Evolutionary conservation across 2,329 filamentous ascomycete species (phyloP).

Genomic region (Dryadomyces quercivorus): DNA sequence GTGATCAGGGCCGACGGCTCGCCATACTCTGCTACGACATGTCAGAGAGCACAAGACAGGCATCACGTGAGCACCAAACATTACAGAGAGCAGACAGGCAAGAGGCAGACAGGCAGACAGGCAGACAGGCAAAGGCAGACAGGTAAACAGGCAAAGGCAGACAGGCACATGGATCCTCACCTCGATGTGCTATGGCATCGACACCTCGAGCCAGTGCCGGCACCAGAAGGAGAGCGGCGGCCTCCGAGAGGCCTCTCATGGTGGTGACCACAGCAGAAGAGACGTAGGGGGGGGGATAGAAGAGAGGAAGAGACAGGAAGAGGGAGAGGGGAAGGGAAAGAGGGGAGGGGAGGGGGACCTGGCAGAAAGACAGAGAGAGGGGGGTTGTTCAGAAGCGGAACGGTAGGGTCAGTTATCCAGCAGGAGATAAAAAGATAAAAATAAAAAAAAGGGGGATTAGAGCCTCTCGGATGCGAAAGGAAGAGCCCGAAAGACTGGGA

Average conservation of each 20-base stretch:
- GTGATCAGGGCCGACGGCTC: slow-evolving; percentile 15
- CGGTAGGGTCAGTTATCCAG: neutral
- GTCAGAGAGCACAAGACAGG: neutral
- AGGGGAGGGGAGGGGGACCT: neutral
- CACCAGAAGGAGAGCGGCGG: slow-evolving; percentile 22
- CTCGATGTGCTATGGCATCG: slow-evolving; percentile 8
- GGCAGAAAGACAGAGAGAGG: no score
- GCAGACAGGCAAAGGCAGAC: neutral
- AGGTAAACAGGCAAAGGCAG: neutral
- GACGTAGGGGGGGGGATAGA: neutral
- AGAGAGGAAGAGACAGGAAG: neutral
- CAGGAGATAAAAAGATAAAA: neutral
- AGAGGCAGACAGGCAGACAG: neutral
- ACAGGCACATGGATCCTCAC: slow-evolving; percentile 6
- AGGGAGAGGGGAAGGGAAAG: neutral
- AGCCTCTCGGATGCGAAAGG: no score
- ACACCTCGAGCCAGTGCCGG: slow-evolving; percentile 21
- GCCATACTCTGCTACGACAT: slow-evolving; percentile 1
- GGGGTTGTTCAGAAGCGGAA: neutral
- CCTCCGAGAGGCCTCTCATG: slow-evolving; percentile 23
- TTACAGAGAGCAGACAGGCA: neutral
- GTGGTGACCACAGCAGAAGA: neutral
- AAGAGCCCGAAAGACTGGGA: neutral
- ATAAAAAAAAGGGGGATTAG: neutral
- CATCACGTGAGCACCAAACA: neutral